Evolutionary conservation across 495 filamentous ascomycete genomes (phyloP).

Genomic region (Aspergillus baeticus): DNA sequence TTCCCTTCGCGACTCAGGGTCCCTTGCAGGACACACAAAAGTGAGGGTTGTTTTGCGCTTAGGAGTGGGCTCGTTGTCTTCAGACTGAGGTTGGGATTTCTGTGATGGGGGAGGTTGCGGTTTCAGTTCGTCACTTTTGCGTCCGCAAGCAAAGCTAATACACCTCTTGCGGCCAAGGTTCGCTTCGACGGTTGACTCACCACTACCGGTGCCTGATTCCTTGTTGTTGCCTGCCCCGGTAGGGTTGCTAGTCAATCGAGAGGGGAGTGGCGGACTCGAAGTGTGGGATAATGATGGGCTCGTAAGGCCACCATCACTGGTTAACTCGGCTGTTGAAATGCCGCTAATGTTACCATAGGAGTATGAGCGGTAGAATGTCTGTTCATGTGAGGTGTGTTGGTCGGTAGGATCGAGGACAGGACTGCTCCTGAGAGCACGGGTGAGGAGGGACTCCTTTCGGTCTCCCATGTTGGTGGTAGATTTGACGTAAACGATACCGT

Average conservation of each 20-base stretch:
- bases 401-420: conserved; percentile 51
- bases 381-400: conserved; percentile 36
- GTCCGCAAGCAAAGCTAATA: conserved; percentile 87
- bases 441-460: conserved; percentile 73
- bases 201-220: conserved; percentile 24
- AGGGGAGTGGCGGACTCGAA: conserved; percentile 76
- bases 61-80: conserved; percentile 18
- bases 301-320: conserved; percentile 88
- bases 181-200: conserved; percentile 51
- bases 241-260: conserved; percentile 31
- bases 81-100: conserved; percentile 6
- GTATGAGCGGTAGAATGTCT: conserved; percentile 57
- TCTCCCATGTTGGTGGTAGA: conserved; percentile 39
- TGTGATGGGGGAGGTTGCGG: conserved; percentile 21
- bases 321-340: conserved; percentile 80
- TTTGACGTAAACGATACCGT: conserved; percentile 37
- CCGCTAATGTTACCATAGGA: conserved; percentile 75
- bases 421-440: conserved; percentile 68
- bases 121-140: conserved; percentile 32
- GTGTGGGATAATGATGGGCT: conserved; percentile 85
- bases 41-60: conserved; percentile 57
- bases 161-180: conserved; percentile 74
- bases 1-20: conserved; percentile 30
- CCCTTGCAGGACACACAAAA: conserved; percentile 58
- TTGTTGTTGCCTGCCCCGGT: conserved; percentile 24